These are phyloP conservation scores for Stephania japonica DNA, from an alignment of 164 flowering plant species.

Conservation along the genomic window DNA sequence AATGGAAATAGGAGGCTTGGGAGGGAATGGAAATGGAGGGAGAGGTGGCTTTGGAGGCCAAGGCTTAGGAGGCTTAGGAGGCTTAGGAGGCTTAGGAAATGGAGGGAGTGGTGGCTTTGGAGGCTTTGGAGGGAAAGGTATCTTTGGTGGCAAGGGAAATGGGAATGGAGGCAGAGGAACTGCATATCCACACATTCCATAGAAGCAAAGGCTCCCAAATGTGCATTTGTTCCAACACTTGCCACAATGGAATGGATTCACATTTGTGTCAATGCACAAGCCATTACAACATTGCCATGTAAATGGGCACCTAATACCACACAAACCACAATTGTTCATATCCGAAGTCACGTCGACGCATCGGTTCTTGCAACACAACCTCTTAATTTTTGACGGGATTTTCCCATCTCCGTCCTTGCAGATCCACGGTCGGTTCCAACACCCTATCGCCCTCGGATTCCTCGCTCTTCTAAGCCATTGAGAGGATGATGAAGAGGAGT, in stretches of 20 bases:
- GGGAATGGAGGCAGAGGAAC: slow-evolving; percentile 36
- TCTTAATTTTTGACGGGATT: slow-evolving; percentile 13
- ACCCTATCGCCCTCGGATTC: slow-evolving; percentile 32
- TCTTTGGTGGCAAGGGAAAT: slow-evolving; percentile 9
- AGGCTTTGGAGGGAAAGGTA: slow-evolving; percentile 10
- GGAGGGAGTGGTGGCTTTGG: background rate
- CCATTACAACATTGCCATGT: slow-evolving; percentile 67
- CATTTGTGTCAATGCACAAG: slow-evolving; percentile 38
- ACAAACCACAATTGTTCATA: slow-evolving; percentile 52
- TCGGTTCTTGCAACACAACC: slow-evolving; percentile 47
- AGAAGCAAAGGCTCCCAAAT: slow-evolving; percentile 35
- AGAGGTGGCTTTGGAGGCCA: slow-evolving; percentile 10
- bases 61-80: background rate
- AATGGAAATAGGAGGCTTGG: too few relatives aligned
- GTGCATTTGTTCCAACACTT: slow-evolving; percentile 42
- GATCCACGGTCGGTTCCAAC: slow-evolving; percentile 55
- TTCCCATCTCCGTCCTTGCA: slow-evolving; percentile 32
- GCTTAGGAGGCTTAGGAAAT: background rate
- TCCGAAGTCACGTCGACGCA: slow-evolving; percentile 56
- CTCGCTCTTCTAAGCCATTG: slow-evolving; percentile 33
- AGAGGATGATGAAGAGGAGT: slow-evolving; percentile 11
- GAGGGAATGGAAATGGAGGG: too few relatives aligned
- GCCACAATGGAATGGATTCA: slow-evolving; percentile 59
- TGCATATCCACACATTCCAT: slow-evolving; percentile 75
- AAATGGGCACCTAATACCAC: slow-evolving; percentile 57